Evolutionary conservation across 116 monocot species (phyloP), one percentile per base, ranked within the genome.

Genomic region (Cymodocea nodosa): DNA sequence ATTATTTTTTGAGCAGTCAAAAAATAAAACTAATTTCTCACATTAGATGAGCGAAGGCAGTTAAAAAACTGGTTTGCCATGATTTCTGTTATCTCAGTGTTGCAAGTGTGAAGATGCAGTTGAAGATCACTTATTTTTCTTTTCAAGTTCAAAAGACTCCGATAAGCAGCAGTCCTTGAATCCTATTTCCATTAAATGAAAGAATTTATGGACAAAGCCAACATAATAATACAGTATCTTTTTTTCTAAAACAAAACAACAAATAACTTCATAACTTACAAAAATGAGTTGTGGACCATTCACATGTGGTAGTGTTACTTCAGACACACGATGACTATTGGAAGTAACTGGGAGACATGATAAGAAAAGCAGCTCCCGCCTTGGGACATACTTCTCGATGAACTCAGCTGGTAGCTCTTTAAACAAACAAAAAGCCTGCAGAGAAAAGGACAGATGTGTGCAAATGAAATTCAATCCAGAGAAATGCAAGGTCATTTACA

Each of bases 271-370:
- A 71, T 16, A 62, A 73, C 92, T 85, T 79, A 93, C 92, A 75
- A 83, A 83, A 76, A 74, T 44, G 57, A 87, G 68, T 12, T 71
- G 70, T 19, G 92, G 74, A 7, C 87, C 87, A 77, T 81, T 79
- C 58, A 67, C 56, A 60, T 62, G 52, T 74, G 54, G 67, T 13
- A 61, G 62, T 66, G 65, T 76, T 16, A 37, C 56, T 71, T 95
- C 95, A 35, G 77, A 72, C 16, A 90, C 73, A 59, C 90, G 80
- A 56, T 85, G 81, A 57, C 80, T 77, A 69, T 95, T 95, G 59
- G 90, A 75, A 37, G 83, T 80, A 63, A 95, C 85, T 15, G 87
- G 87, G 52, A 95, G 51, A 70, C 70, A 76, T 23, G 87, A 83
- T 60, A 95, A 71, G 63, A 95, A 95, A 23, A 95, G 60, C 23